A percentile compares a stretch with the other conserved stretches of the same genome.
Conservation (phyloP, 306 rosid genomes). For the Lablab purpureus region DNA sequence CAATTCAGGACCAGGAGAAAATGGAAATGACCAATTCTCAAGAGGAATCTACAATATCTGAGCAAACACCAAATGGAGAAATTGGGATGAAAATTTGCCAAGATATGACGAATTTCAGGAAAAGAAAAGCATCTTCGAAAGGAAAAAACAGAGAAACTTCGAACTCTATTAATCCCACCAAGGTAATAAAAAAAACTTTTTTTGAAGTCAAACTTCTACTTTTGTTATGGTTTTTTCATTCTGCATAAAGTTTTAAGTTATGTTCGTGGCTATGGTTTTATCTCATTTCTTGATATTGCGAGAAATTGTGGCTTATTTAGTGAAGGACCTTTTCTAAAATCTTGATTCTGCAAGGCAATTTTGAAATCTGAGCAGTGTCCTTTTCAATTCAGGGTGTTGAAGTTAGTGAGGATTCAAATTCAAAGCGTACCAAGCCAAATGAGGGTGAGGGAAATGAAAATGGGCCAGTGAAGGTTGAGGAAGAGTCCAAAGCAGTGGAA, state of each 20-base stretch:
- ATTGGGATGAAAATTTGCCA: conserved; percentile 44
- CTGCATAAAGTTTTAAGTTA: background rate
- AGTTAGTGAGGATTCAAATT: conserved; percentile 53
- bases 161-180: conserved; percentile 44
- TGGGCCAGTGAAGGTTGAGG: conserved; percentile 58
- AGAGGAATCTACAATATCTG: conserved; percentile 78
- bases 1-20: conserved; percentile 50
- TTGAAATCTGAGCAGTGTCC: background rate
- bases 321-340: background rate
- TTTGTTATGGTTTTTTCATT: conserved; percentile 17
- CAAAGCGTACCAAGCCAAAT: conserved; percentile 65
- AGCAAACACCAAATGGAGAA: conserved; percentile 62
- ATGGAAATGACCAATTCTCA: conserved; percentile 59
- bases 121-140: conserved; percentile 76
- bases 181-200: conserved; percentile 49
- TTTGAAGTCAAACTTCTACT: conserved; percentile 24
- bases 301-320: background rate
- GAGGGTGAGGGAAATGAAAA: conserved; percentile 60
- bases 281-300: background rate
- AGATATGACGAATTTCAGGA: conserved; percentile 62
- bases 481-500: conserved; percentile 63
- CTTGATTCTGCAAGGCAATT: background rate
- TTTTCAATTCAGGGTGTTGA: conserved; percentile 57
- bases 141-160: conserved; percentile 65
- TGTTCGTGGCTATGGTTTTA: background rate